Percentiles rank a stretch among this genome's conserved stretches.
Evolutionary conservation across 306 rosid species (phyloP).

Genomic region (Dryas alaskensis): DNA sequence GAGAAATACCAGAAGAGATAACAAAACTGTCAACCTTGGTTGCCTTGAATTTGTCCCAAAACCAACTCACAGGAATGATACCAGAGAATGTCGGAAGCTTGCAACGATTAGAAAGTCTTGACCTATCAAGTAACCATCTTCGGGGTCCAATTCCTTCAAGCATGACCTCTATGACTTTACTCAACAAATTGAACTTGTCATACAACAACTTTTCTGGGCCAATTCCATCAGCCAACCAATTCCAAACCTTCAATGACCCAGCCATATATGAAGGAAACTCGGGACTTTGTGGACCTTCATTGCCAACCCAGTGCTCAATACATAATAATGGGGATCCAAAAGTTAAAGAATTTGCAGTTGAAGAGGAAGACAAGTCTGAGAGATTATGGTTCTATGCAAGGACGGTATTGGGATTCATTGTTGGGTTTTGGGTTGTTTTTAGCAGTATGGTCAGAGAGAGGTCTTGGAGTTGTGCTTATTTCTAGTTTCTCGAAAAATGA

Average conservation of each 20-base stretch:
- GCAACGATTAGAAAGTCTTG: not conserved
- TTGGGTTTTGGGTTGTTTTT: constrained; percentile 4
- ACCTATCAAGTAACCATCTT: constrained; percentile 21
- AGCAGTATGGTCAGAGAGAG: not conserved
- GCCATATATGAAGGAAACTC: not conserved
- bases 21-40: not conserved
- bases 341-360: not conserved
- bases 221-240: constrained; percentile 17
- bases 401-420: not conserved
- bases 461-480: not conserved
- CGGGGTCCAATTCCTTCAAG: constrained; percentile 15
- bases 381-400: not conserved
- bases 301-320: not conserved
- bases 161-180: not conserved
- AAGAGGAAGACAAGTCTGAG: not conserved
- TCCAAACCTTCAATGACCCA: not conserved
- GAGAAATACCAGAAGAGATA: constrained; percentile 10
- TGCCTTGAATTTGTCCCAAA: not conserved
- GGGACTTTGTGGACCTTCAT: not conserved
- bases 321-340: not conserved
- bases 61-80: constrained; percentile 11
- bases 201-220: constrained; percentile 8
- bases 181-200: constrained; percentile 2
- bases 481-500: not conserved
- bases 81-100: not conserved